Base-by-base conservation (phyloP, 148 eudicot genomes). In the Rhododendron simsii region DNA sequence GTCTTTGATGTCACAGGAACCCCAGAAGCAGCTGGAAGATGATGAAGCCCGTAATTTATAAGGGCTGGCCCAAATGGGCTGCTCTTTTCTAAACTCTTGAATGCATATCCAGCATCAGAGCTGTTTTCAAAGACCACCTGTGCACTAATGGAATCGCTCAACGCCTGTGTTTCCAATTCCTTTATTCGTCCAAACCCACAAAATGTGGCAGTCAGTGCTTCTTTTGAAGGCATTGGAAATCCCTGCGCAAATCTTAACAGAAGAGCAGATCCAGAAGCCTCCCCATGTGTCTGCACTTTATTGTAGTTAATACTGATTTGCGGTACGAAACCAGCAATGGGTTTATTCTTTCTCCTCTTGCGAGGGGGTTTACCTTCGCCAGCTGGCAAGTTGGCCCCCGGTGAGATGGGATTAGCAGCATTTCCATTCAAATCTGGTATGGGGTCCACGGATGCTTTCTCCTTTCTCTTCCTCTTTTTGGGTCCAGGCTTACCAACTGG, bases 351-450 rank as follows among this genome's bases (percentile, higher is more conserved):
- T 79, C 87, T 84, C 83, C 87, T 89, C 86, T 80, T 87, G 30
- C 78, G 84, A 45, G 6, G 71, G 28, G 87, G 86, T 63, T 89
- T 63, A 84, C 26, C 75, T 50, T 84, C 86, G 51, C 82, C 44
- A 48, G 86, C 45, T 23, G 88, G 84, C 67, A 69, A 23, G 71
- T 48, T 78, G 14, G 82, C 82, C 30, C 82, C 87, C 16, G 26
- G 61, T 50, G 86, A 83, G 85, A 55, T 76, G 48, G 85, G 76
- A 55, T 89, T 89, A 28, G 85, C 45, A 77, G 44, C 84, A 81
- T 87, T 92, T 65, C 90, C 91, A 89, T 90, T 88, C 87, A 91
- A 89, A 85, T 89, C 95, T 51, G 92, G 92, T 41, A 88, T 84
- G 78, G 71, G 23, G 77, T 83, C 81, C 45, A 59, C 20, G 67